A percentile compares a stretch with the other conserved stretches of the same genome.
Conservation (phyloP, 2,329 filamentous ascomycete genomes). For the Aureobasidium zeae region DNA sequence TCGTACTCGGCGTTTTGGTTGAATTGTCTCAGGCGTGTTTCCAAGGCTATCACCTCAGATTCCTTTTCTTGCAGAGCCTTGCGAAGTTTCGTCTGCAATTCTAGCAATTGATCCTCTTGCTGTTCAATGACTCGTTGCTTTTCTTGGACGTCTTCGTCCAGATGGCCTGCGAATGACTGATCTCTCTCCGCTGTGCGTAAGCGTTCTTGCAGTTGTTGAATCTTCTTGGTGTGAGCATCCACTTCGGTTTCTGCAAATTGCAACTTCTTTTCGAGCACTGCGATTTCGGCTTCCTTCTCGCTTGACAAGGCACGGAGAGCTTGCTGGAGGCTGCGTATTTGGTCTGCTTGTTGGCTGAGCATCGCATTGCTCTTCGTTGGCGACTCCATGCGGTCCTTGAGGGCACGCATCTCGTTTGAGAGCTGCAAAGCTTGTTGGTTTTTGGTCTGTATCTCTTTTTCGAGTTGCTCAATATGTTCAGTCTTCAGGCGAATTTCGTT, state of each 20-base stretch:
- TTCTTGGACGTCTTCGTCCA: conserved; percentile 15
- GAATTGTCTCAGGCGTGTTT: conserved; percentile 2
- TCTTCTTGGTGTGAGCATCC: conserved; percentile 24
- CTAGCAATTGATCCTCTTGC: conserved; percentile 15
- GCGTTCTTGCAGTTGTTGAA: conserved; percentile 19
- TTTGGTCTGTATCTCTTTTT: conserved; percentile 30
- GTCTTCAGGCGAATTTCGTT: conserved; percentile 26
- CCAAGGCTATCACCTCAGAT: conserved; percentile 4
- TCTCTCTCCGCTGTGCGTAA: conserved; percentile 16
- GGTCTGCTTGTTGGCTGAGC: conserved; percentile 29
- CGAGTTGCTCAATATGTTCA: conserved; percentile 30
- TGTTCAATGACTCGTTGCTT: conserved; percentile 17
- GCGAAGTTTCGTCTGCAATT: conserved; percentile 18
- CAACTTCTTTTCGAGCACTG: conserved; percentile 28
- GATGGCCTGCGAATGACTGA: conserved; percentile 14
- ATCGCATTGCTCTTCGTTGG: conserved; percentile 31
- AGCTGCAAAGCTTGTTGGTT: conserved; percentile 25
- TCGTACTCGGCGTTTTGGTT: conserved; percentile 1
- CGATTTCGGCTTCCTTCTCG: conserved; percentile 30
- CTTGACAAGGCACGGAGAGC: conserved; percentile 26
- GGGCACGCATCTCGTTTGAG: conserved; percentile 25
- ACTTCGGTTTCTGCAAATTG: conserved; percentile 26
- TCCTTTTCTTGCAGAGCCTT: conserved; percentile 16
- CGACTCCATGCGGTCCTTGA: conserved; percentile 30
- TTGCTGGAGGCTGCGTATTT: conserved; percentile 27